phyloP scores from a whole-genome alignment of 148 eudicot species.

The Polygonum aviculare region DNA sequence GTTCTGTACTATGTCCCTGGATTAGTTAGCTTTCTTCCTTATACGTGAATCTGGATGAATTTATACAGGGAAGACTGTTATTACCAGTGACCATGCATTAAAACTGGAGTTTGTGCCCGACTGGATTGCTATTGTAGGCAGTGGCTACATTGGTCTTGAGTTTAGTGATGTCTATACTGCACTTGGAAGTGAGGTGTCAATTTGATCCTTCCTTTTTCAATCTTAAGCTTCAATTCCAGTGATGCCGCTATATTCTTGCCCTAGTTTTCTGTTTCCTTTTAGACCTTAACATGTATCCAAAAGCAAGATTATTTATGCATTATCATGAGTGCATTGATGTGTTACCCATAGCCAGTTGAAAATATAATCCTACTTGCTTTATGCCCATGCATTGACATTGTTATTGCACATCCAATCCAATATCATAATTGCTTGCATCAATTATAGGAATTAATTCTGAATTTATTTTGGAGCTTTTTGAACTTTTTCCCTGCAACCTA shows the following conservation, averaged over 20 bases:
- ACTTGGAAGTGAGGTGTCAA: conserved; percentile 93
- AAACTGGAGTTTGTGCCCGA: conserved; percentile 93
- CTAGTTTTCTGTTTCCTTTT: neutral
- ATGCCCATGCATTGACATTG: neutral
- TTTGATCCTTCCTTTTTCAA: neutral
- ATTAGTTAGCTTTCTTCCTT: neutral
- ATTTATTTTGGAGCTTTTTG: neutral
- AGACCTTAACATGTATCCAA: neutral
- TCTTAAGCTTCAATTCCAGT: too few species aligned
- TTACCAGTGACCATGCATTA: conserved; percentile 99
- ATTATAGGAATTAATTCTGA: neutral
- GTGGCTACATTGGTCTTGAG: conserved; percentile 99
- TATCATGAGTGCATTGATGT: neutral
- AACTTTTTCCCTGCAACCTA: neutral
- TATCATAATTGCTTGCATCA: neutral
- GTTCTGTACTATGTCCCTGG: neutral
- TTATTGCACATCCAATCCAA: neutral
- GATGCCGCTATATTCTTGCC: neutral
- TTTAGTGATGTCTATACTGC: conserved; percentile 99
- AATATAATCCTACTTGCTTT: neutral
- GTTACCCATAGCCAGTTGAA: neutral
- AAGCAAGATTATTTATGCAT: neutral
- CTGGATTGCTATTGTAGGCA: conserved; percentile 98
- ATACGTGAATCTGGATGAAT: conserved; percentile 2
- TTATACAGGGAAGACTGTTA: conserved; percentile 87